A percentile compares a stretch with the other conserved stretches of the same genome.
Evolutionary conservation across 1,284 basidiomycete species (phyloP).

Genomic region (Wallemia hederae): DNA sequence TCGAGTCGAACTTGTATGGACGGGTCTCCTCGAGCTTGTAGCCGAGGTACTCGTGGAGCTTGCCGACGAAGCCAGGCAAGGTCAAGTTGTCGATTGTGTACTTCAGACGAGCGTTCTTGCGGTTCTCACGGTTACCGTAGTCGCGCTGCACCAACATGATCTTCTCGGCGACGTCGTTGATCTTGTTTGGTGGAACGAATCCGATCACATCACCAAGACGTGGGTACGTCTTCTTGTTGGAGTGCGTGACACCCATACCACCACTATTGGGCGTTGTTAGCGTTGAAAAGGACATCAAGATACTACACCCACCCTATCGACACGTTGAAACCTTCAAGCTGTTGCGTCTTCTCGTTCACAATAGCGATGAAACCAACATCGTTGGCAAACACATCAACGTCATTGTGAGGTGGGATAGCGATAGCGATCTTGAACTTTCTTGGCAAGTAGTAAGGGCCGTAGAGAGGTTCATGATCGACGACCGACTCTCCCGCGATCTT

Average conservation of each 20-base stretch:
- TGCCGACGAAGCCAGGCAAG: constrained; percentile 50
- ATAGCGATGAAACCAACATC: constrained; percentile 89
- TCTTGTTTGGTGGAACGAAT: constrained; percentile 72
- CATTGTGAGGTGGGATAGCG: constrained; percentile 85
- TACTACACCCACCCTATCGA: constrained; percentile 22
- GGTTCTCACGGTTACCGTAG: constrained; percentile 62
- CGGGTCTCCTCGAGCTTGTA: constrained; percentile 43
- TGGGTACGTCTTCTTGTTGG: constrained; percentile 96
- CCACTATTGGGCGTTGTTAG: constrained; percentile 25
- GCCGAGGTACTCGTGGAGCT: constrained; percentile 69
- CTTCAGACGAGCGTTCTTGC: constrained; percentile 33
- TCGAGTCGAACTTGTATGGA: constrained; percentile 55
- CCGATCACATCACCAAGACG: constrained; percentile 64
- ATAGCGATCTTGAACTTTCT: constrained; percentile 97
- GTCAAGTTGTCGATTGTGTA: constrained; percentile 94
- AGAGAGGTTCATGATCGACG: constrained; percentile 81
- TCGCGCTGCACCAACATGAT: constrained; percentile 85
- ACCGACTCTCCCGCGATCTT: constrained; percentile 66
- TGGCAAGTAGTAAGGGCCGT: constrained; percentile 89
- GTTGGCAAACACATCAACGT: constrained; percentile 85
- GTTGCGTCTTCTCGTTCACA: constrained; percentile 31
- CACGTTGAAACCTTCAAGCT: constrained; percentile 67
- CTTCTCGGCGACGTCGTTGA: constrained; percentile 58
- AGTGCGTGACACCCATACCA: constrained; percentile 97
- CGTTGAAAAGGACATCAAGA: constrained; percentile 13